These are phyloP conservation scores for Vaccinium corymbosum DNA, from an alignment of 148 eudicot genomes.

Conservation along the genomic window DNA sequence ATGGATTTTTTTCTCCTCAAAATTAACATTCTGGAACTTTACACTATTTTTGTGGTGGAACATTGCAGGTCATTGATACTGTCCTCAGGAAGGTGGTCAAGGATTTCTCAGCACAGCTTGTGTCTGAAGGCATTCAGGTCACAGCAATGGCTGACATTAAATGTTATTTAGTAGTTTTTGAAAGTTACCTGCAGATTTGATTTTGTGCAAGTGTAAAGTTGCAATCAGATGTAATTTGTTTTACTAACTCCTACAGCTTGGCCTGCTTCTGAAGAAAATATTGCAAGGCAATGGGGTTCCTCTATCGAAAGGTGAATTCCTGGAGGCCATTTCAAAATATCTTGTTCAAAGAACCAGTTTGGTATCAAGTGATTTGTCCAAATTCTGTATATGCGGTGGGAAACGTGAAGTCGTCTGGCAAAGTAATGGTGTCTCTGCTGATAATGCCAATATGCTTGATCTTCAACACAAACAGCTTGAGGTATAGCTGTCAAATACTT, in stretches of 20 bases:
- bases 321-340: conserved; percentile 60
- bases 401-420: conserved; percentile 28
- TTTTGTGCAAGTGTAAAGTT: conserved; percentile 3
- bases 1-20: not conserved
- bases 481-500: conserved; percentile 33
- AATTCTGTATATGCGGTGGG: conserved; percentile 75
- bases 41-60: conserved; percentile 16
- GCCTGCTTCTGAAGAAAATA: conserved; percentile 55
- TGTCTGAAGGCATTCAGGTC: conserved; percentile 83
- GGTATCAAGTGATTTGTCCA: conserved; percentile 45
- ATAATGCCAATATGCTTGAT: conserved; percentile 35
- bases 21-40: conserved; percentile 1
- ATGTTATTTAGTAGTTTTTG: conserved; percentile 1
- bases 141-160: not conserved
- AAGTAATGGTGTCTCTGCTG: conserved; percentile 20
- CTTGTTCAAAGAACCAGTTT: conserved; percentile 46
- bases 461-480: conserved; percentile 63
- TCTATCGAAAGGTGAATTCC: conserved; percentile 54
- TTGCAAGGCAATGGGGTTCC: conserved; percentile 44
- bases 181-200: conserved; percentile 5
- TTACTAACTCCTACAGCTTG: conserved; percentile 53
- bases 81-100: conserved; percentile 73
- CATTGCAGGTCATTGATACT: conserved; percentile 68
- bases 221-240: conserved; percentile 1
- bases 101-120: conserved; percentile 66